These are phyloP conservation scores for Phylloporus sp. DNA, from an alignment of 768 basidiomycete species.

Conservation along the genomic window DNA sequence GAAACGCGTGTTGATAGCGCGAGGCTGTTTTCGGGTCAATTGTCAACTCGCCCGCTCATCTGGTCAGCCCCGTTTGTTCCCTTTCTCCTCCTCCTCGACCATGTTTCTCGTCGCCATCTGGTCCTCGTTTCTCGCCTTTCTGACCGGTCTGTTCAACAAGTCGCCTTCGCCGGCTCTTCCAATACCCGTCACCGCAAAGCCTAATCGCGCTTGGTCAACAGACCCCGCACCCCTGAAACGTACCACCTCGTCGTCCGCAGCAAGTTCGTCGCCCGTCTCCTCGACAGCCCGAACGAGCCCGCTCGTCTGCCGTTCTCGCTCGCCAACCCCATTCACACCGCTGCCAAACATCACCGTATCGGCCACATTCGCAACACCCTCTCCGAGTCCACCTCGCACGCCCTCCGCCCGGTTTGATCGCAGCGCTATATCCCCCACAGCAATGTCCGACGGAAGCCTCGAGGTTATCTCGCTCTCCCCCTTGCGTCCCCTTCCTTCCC, in stretches of 20 bases:
- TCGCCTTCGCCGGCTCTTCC: slow-evolving; percentile 12
- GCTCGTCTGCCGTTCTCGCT: slow-evolving; percentile 1
- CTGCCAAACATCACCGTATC: slow-evolving; percentile 20
- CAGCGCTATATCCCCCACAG: slow-evolving; percentile 20
- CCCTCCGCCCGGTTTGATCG: slow-evolving; percentile 22
- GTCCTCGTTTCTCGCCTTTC: slow-evolving; percentile 8
- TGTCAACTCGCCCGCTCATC: neutral
- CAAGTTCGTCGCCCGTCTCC: slow-evolving; percentile 4
- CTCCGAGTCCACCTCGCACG: slow-evolving; percentile 2
- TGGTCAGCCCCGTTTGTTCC: neutral
- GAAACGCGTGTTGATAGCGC: slow-evolving; percentile 5
- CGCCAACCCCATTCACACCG: slow-evolving; percentile 6
- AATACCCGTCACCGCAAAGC: slow-evolving; percentile 14
- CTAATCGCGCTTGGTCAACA: neutral
- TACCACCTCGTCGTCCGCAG: slow-evolving; percentile 2
- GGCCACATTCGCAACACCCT: slow-evolving; percentile 12
- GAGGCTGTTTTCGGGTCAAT: slow-evolving; percentile 9
- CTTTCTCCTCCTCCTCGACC: neutral
- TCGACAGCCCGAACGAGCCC: slow-evolving; percentile 1
- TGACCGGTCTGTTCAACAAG: slow-evolving; percentile 10
- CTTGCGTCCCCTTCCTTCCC: slow-evolving; percentile 23
- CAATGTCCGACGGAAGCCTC: slow-evolving; percentile 22
- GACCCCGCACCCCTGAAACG: slow-evolving; percentile 12
- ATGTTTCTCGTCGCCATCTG: slow-evolving; percentile 19
- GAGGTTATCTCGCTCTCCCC: slow-evolving; percentile 21